A percentile compares a stretch with the other conserved stretches of the same genome.
Evolutionary conservation across 495 filamentous ascomycete genomes (phyloP).

Genomic region (Tuber umbilicatum): DNA sequence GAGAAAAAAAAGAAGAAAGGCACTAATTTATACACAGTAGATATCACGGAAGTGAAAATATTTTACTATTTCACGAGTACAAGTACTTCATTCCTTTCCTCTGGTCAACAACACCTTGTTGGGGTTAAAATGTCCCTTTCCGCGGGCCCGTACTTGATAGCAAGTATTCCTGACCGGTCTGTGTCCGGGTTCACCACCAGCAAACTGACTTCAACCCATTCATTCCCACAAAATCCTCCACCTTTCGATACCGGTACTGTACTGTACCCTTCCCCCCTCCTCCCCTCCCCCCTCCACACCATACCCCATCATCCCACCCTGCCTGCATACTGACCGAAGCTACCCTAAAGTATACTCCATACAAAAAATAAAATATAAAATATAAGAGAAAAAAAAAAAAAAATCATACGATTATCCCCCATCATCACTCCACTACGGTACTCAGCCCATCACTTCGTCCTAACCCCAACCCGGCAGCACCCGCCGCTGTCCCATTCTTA

Average conservation of each 20-base stretch:
- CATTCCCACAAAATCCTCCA: slow-evolving; percentile 10
- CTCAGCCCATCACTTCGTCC: slow-evolving; percentile 23
- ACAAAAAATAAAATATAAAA: not conserved
- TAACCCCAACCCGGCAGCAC: slow-evolving; percentile 15
- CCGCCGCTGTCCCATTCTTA: slow-evolving; percentile 17
- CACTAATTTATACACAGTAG: not conserved
- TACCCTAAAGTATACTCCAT: slow-evolving; percentile 1
- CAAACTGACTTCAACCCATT: slow-evolving; percentile 1
- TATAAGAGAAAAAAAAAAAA: slow-evolving; percentile 2
- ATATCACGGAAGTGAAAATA: not conserved
- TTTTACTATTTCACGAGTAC: not conserved
- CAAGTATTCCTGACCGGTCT: not conserved
- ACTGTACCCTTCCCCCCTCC: not conserved
- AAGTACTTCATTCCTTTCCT: not conserved
- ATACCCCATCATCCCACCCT: slow-evolving; percentile 6
- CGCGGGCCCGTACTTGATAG: not conserved
- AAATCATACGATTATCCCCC: slow-evolving; percentile 34
- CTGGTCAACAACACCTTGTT: not conserved
- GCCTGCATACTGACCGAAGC: slow-evolving; percentile 12
- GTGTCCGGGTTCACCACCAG: not conserved
- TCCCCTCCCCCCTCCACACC: slow-evolving; percentile 1
- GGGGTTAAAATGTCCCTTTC: not conserved
- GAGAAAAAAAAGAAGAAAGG: not conserved
- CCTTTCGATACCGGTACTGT: slow-evolving; percentile 7
- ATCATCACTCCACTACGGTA: slow-evolving; percentile 35